Conservation (phyloP, 2,329 filamentous ascomycete genomes). For the Ophiostoma sp. region DNA sequence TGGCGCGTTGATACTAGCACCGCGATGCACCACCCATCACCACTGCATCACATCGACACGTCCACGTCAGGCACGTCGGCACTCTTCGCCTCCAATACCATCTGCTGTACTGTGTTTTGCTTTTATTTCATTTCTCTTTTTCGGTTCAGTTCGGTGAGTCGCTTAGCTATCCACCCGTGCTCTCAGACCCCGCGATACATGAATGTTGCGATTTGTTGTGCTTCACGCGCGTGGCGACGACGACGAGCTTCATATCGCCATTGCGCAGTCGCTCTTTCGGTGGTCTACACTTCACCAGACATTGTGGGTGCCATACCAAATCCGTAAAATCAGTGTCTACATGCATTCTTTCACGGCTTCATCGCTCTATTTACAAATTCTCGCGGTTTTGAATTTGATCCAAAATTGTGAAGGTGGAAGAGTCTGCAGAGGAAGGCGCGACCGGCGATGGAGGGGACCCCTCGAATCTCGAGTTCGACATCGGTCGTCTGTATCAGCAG, state of each 20-base stretch:
- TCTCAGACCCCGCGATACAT: neutral
- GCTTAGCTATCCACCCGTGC: neutral
- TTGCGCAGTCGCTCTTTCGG: neutral
- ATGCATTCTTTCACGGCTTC: neutral
- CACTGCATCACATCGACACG: neutral
- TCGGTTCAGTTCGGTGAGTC: neutral
- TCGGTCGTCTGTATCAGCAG: conserved; percentile 12
- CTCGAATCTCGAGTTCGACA: neutral
- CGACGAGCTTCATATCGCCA: neutral
- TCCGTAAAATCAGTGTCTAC: neutral
- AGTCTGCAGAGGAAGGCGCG: conserved; percentile 10
- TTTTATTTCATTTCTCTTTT: neutral
- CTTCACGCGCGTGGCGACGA: neutral
- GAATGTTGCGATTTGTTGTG: neutral
- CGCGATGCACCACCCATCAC: neutral
- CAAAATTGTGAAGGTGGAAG: conserved; percentile 7
- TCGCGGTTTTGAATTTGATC: neutral
- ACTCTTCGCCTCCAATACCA: neutral
- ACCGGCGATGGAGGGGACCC: conserved; percentile 5
- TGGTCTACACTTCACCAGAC: neutral
- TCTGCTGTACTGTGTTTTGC: neutral
- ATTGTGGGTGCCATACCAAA: neutral
- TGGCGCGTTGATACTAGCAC: neutral
- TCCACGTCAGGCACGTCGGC: neutral
- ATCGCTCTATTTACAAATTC: neutral